These are phyloP conservation scores for Volvariella volvacea DNA, from an alignment of 1,284 basidiomycete species.

Conservation along the genomic window DNA sequence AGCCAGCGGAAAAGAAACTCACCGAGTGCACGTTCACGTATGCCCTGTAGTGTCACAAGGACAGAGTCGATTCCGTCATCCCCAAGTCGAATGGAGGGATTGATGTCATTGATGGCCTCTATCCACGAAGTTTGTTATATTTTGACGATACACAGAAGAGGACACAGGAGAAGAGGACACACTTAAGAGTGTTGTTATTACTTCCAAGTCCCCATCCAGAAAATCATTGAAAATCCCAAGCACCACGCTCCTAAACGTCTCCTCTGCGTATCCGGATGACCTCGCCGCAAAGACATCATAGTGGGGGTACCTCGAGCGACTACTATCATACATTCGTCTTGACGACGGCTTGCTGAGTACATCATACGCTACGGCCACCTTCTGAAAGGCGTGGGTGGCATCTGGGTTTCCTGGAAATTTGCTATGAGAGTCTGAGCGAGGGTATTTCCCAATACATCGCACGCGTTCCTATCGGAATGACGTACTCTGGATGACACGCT, in stretches of 20 bases:
- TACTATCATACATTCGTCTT: constrained; percentile 59
- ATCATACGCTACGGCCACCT: constrained; percentile 77
- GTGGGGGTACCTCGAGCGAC: constrained; percentile 35
- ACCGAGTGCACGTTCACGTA: constrained; percentile 67
- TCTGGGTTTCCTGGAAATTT: constrained; percentile 76
- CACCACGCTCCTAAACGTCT: constrained; percentile 71
- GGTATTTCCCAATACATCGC: background rate
- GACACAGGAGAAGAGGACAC: constrained; percentile 21
- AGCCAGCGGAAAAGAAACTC: constrained; percentile 17
- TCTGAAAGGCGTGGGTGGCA: constrained; percentile 80
- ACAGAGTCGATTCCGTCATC: constrained; percentile 68
- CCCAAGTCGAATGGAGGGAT: constrained; percentile 61
- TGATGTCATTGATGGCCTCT: constrained; percentile 71
- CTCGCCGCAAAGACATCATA: constrained; percentile 49
- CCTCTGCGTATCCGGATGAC: constrained; percentile 53
- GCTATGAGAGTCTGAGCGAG: constrained; percentile 29
- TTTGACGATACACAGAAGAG: no score
- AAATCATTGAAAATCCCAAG: constrained; percentile 76
- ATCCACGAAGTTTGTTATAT: no score
- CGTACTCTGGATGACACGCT: constrained; percentile 81
- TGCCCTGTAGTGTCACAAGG: constrained; percentile 51
- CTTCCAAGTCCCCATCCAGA: constrained; percentile 77
- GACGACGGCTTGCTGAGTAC: constrained; percentile 70
- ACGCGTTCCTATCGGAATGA: constrained; percentile 7
- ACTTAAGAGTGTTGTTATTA: constrained; percentile 71